Conservation (phyloP, 352 stramenopile genomes). For the Phytophthora kernoviae region DNA sequence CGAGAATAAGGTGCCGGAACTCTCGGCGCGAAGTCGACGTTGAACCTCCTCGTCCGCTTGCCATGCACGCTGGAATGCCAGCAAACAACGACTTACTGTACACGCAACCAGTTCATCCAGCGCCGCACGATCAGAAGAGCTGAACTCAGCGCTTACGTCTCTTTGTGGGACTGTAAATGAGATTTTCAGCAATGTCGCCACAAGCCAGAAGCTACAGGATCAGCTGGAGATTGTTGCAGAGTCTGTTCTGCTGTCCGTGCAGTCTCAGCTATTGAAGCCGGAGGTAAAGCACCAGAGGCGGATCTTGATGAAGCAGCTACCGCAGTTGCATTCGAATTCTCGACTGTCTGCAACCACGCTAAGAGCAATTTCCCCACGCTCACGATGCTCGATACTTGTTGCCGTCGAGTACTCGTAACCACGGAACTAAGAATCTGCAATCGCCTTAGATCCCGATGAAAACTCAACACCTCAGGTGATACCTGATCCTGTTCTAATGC, state of each 20-base stretch:
- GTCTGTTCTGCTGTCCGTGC: conserved; percentile 16
- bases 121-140: conserved; percentile 8
- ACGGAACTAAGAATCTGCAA: conserved; percentile 37
- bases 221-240: conserved; percentile 19
- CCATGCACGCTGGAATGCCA: conserved; percentile 53
- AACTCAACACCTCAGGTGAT: background rate
- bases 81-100: conserved; percentile 14
- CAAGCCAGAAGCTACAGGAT: conserved; percentile 50
- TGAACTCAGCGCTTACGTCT: conserved; percentile 13
- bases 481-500: background rate
- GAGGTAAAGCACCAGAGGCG: conserved; percentile 5
- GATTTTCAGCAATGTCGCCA: conserved; percentile 41
- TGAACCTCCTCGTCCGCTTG: conserved; percentile 50
- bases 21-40: conserved; percentile 26
- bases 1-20: conserved; percentile 52
- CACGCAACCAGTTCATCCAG: conserved; percentile 19
- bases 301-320: conserved; percentile 7
- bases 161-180: conserved; percentile 26
- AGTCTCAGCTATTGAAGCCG: conserved; percentile 11
- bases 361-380: conserved; percentile 33
- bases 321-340: conserved; percentile 35
- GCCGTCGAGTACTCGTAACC: conserved; percentile 16
- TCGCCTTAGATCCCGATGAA: conserved; percentile 31
- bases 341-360: conserved; percentile 43
- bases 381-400: conserved; percentile 11